Base-by-base conservation (phyloP, 2,329 filamentous ascomycete species). In the Arthrobotrys entomopaga region DNA sequence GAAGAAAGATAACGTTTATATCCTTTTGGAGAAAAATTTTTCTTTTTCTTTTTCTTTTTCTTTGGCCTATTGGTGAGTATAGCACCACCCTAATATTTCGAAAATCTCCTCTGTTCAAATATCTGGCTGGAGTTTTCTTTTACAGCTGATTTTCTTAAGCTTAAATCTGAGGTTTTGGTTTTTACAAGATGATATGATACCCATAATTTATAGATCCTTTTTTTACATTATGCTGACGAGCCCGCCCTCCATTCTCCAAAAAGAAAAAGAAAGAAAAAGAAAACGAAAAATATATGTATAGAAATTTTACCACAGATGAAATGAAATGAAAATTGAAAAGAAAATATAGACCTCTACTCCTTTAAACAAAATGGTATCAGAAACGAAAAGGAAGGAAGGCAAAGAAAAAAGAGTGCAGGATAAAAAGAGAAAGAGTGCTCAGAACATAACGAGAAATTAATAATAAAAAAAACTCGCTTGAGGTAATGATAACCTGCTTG, bases 341-440 rank as follows among this genome's bases (percentile, higher is more conserved):
- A 38, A 46, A 46, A 65, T 15, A 52, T 42, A 53, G n/a, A n/a
- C 65, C 57, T 61, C 65, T 61, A 69, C 56, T 69, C 65, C 65
- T 69, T 67, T 61, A 65, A 65, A 50, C 46, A 42, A 19, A 43
- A 46, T 64, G 67, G 67, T 60, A 72, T 65, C 48, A 49, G 50
- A 22, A 48, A 53, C 19, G 24, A 56, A 60, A 59, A n/a, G 42
- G 2, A 46, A 46, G 15, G 11, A 46, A n/a, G 29, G 34, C n/a
- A 24, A 38, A 38, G 43, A 42, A 60, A 48, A 48, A 48, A 13
- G 40, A 29, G 11, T 19, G 34, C 13, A 19, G 29, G 15, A 42
- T 26, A 19, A 7, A 26, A 19, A 3, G 13, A 59, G 22, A 48
- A 48, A 34, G 42, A 22, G n/a, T 56, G 6, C 7, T 3, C 5